phyloP scores from a whole-genome alignment of 2,329 filamentous ascomycete genomes.

The Zasmidium angulare region DNA sequence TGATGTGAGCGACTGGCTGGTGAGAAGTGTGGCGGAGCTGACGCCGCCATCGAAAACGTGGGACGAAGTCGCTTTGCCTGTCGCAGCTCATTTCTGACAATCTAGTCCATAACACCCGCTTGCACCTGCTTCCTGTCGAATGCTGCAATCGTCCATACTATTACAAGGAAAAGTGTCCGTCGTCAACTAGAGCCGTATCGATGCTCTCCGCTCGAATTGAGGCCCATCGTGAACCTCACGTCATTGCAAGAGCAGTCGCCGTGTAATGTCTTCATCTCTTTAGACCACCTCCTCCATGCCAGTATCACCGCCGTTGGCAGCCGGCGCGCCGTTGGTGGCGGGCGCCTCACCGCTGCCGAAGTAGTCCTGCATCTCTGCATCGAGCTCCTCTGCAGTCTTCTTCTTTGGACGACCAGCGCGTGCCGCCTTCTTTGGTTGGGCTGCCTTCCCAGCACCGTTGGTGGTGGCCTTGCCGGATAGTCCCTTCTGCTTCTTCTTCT shows the following conservation, averaged over 20 bases:
- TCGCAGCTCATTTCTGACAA: neutral
- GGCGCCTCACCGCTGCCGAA: slow-evolving; percentile 59
- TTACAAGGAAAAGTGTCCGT: slow-evolving; percentile 1
- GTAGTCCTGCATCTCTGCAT: slow-evolving; percentile 97
- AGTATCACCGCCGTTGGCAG: slow-evolving; percentile 50
- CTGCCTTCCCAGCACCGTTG: slow-evolving; percentile 46
- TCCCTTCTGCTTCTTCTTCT: slow-evolving; percentile 39
- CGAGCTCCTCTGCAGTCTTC: slow-evolving; percentile 94
- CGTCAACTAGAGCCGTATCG: neutral
- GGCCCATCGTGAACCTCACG: neutral
- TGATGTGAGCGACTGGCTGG: too few species aligned
- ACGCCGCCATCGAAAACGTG: neutral
- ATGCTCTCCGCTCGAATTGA: neutral
- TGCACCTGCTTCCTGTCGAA: neutral
- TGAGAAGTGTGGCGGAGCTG: neutral
- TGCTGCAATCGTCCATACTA: slow-evolving; percentile 13
- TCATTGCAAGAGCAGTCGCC: neutral
- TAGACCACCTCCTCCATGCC: slow-evolving; percentile 60
- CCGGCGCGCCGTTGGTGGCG: slow-evolving; percentile 47
- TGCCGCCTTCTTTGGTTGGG: slow-evolving; percentile 56
- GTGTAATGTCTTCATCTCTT: slow-evolving; percentile 19
- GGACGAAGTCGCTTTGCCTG: neutral
- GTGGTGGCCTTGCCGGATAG: slow-evolving; percentile 64
- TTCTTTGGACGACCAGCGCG: slow-evolving; percentile 66
- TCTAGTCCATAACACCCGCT: slow-evolving; percentile 7